These are phyloP conservation scores for Physcia stellaris DNA, from an alignment of 495 filamentous ascomycete species.

Conservation along the genomic window DNA sequence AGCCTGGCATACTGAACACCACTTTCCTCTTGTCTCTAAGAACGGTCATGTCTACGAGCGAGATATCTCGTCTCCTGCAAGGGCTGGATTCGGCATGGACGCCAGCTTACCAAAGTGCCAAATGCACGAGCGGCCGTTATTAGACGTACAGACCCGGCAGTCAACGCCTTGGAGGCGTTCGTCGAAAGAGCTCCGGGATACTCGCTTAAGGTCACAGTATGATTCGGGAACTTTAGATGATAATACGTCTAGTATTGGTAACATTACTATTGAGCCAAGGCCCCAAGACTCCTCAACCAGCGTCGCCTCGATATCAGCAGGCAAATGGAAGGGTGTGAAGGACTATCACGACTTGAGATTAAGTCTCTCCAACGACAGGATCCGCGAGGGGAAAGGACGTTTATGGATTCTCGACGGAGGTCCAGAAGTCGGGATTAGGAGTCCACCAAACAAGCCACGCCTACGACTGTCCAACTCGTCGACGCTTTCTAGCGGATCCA, in stretches of 20 bases:
- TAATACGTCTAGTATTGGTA: slow-evolving; percentile 42
- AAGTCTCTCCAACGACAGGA: slow-evolving; percentile 43
- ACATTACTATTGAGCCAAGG: slow-evolving; percentile 41
- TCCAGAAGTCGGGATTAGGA: no score
- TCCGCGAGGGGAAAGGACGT: slow-evolving; percentile 33
- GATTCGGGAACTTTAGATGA: slow-evolving; percentile 14
- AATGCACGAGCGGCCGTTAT: no score
- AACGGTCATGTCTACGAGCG: slow-evolving; percentile 7
- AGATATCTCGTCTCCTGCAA: slow-evolving; percentile 12
- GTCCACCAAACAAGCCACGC: no score
- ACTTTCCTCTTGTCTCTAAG: slow-evolving; percentile 4
- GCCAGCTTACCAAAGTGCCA: no score
- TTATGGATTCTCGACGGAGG: no score
- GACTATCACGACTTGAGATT: slow-evolving; percentile 41
- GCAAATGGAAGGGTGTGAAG: slow-evolving; percentile 37
- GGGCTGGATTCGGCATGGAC: slow-evolving; percentile 56
- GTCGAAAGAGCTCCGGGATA: no score
- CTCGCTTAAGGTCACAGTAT: slow-evolving; percentile 13
- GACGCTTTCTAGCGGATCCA: no score
- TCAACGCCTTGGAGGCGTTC: no score
- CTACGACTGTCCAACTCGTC: no score
- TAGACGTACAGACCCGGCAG: no score
- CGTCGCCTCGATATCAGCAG: slow-evolving; percentile 36
- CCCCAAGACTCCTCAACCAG: slow-evolving; percentile 27
- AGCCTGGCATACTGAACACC: slow-evolving; percentile 16